Evolutionary conservation across 2,329 filamentous ascomycete genomes (phyloP).

Genomic region (Orbilia blumenaviensis): DNA sequence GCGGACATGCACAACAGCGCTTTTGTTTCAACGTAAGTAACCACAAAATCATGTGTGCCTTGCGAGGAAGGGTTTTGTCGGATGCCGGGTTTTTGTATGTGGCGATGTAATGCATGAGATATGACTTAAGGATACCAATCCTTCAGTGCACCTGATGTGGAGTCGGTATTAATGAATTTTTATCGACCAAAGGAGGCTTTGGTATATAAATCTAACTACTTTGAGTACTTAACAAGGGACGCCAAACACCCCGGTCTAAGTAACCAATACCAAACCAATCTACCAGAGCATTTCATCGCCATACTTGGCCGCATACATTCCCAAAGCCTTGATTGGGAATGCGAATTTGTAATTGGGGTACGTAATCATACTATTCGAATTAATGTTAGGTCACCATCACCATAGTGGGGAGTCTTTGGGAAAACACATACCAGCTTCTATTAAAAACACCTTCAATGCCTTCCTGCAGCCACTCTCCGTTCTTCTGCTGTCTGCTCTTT

Average conservation of each 20-base stretch:
- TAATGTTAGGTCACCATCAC: neutral
- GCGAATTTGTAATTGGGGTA: slow-evolving; percentile 99
- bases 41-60: neutral
- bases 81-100: neutral
- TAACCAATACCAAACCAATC: neutral
- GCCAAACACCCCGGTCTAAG: neutral
- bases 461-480: slow-evolving; percentile 95
- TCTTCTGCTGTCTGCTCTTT: slow-evolving; percentile 82
- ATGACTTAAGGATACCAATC: no score
- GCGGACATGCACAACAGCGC: neutral
- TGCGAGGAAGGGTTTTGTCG: neutral
- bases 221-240: neutral
- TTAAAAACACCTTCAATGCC: slow-evolving; percentile 98
- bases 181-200: no score
- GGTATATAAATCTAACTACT: neutral
- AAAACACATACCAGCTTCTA: slow-evolving; percentile 79
- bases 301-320: slow-evolving; percentile 81
- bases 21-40: no score
- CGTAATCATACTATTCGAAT: slow-evolving; percentile 79
- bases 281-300: slow-evolving; percentile 65
- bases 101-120: neutral
- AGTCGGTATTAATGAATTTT: no score
- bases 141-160: no score
- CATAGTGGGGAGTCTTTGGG: neutral
- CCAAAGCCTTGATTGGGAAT: slow-evolving; percentile 91